Base-by-base conservation (phyloP, 768 basidiomycete species). In the Sporobolomyces roseus region DNA sequence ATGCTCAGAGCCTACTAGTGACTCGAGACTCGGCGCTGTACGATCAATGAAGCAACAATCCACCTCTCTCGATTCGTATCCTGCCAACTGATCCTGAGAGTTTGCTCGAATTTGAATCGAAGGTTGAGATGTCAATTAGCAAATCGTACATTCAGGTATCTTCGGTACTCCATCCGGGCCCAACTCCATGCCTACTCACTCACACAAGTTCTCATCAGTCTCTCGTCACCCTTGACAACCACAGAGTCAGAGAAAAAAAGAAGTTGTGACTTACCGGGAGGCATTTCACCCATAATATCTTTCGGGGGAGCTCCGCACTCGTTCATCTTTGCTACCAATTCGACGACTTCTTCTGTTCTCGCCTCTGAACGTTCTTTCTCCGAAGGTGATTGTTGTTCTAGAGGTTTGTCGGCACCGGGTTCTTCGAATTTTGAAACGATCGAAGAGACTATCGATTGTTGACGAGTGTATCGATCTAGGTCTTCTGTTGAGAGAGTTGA, bases 281-380 rank as follows among this genome's bases (percentile, higher is more conserved):
- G 91, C 54, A 92, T 81, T 0, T 86, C 84, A 2, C 90, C 91
- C 88, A 92, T 91, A 56, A 92, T 83, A 74, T 90, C 89, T 25
- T 84, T 75, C 3, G 91, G 91, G 0, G 90, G 91, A 5, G 87
- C 83, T 9, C 91, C 90, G 63, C 85, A 82, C 4, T 81, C 80
- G 82, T 93, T 90, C 83, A 93, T 86, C 88, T 91, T 85, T 68
- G 82, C 83, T 88, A 93, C 91, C 41, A 91, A 81, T 41, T 83
- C 83, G 6, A 88, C 81, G 29, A 93, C 79, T 63, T 80, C 79
- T 60, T 81, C 80, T 50, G 79, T 80, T 51, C 80, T 78, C 70
- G 80, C 79, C 3, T 79, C 73, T 70, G 88, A 52, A n/a, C 38
- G 21, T 36, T 33, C 50, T 53, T 61, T 66, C 46, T 72, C 66